A percentile compares a stretch with the other conserved stretches of the same genome.
phyloP scores from a whole-genome alignment of 2,329 filamentous ascomycete genomes.

The Tympanopsis confertula region DNA sequence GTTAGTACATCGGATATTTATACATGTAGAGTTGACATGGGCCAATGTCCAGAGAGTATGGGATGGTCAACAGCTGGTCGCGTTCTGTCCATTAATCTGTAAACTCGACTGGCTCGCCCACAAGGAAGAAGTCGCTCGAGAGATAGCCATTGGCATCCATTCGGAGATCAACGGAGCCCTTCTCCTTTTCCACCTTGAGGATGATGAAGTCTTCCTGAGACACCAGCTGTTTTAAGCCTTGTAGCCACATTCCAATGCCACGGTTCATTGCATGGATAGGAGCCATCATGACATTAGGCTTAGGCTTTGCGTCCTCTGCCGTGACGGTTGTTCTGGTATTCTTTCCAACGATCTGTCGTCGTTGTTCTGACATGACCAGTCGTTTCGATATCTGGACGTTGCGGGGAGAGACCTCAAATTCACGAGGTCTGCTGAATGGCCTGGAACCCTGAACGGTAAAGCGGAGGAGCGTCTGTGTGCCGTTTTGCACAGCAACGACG shows the following conservation, averaged over 20 bases:
- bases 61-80: too few relatives aligned
- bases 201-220: slow-evolving; percentile 25
- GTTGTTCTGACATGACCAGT: background rate
- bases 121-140: slow-evolving; percentile 17
- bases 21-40: too few relatives aligned
- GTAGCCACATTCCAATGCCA: too few relatives aligned
- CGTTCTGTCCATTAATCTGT: too few relatives aligned
- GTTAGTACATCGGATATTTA: too few relatives aligned
- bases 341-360: background rate
- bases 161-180: slow-evolving; percentile 15
- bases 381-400: background rate
- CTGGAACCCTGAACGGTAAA: background rate
- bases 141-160: slow-evolving; percentile 22
- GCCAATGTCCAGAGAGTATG: too few relatives aligned
- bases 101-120: slow-evolving; percentile 16
- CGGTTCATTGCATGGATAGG: background rate
- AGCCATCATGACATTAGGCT: background rate
- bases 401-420: background rate
- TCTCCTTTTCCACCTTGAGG: slow-evolving; percentile 19
- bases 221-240: too few relatives aligned
- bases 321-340: too few relatives aligned
- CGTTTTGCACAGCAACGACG: background rate
- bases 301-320: too few relatives aligned
- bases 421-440: background rate
- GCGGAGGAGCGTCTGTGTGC: background rate